Evolutionary conservation across 2,329 filamentous ascomycete species (phyloP).

Genomic region (Botryotinia globosa): DNA sequence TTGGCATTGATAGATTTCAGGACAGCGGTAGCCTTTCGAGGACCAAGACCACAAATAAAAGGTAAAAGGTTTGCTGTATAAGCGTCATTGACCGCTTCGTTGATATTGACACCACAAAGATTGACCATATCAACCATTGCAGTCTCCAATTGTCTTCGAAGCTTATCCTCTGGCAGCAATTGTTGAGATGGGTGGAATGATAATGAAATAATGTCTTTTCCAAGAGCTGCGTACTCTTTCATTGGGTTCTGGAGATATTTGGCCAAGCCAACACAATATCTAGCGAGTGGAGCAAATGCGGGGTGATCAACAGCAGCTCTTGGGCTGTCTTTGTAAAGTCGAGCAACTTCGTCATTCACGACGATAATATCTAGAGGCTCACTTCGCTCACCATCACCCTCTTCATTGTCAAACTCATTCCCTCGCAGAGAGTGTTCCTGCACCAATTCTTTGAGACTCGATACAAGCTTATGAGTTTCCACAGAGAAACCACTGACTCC

Average conservation of each 20-base stretch:
- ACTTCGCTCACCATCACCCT: constrained; percentile 69
- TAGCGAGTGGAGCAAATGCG: constrained; percentile 70
- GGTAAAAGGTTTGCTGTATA: constrained; percentile 86
- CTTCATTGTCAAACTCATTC: constrained; percentile 81
- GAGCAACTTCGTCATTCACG: constrained; percentile 95
- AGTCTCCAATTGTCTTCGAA: constrained; percentile 84
- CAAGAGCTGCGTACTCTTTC: constrained; percentile 92
- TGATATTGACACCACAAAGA: constrained; percentile 90
- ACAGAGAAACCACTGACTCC: constrained; percentile 85
- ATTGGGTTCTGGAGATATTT: constrained; percentile 93
- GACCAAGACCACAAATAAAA: constrained; percentile 87
- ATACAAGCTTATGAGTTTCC: constrained; percentile 79
- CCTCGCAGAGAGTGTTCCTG: constrained; percentile 74
- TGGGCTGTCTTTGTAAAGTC: constrained; percentile 87
- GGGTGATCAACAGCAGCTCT: constrained; percentile 79
- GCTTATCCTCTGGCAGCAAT: constrained; percentile 81
- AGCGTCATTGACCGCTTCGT: constrained; percentile 78
- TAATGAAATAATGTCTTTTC: constrained; percentile 81
- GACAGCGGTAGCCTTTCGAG: constrained; percentile 81
- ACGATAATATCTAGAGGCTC: constrained; percentile 85
- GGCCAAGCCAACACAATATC: constrained; percentile 87
- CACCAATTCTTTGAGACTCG: constrained; percentile 76
- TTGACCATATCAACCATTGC: constrained; percentile 99
- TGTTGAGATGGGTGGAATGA: constrained; percentile 89
- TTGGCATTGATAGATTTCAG: constrained; percentile 91